Percentiles rank a stretch among this genome's conserved stretches.
These are phyloP conservation scores for Tieghemostelium lacteum DNA, from an alignment of 78 protist genomes.

Conservation along the genomic window DNA sequence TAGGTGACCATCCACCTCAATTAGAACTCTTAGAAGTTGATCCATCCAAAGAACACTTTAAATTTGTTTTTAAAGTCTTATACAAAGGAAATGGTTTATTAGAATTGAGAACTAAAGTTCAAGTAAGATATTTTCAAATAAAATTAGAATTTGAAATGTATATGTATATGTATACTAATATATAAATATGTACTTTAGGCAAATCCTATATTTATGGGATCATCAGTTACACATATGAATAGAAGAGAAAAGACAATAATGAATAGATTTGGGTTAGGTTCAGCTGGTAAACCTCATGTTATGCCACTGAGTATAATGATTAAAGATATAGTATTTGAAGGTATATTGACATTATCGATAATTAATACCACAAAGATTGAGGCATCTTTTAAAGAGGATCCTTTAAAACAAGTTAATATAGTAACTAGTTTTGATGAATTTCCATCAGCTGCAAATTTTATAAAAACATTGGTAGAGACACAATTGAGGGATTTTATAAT, in stretches of 20 bases:
- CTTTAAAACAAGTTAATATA: constrained; percentile 45
- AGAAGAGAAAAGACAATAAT: constrained; percentile 7
- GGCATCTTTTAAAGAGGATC: constrained; percentile 60
- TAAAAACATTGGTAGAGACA: constrained; percentile 33
- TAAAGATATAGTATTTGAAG: constrained; percentile 59
- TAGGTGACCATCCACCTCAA: constrained; percentile 54
- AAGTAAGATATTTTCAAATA: no score
- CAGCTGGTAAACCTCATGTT: constrained; percentile 55
- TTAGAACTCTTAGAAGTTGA: constrained; percentile 44
- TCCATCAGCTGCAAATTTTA: constrained; percentile 62
- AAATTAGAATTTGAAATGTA: no score
- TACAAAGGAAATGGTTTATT: constrained; percentile 53
- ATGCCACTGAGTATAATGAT: constrained; percentile 57
- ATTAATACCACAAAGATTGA: constrained; percentile 42
- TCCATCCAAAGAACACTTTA: constrained; percentile 66
- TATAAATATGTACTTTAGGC: background rate
- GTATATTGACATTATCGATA: constrained; percentile 13
- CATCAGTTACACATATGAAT: background rate
- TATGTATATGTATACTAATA: background rate
- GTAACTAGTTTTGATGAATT: constrained; percentile 60
- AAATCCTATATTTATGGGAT: constrained; percentile 45
- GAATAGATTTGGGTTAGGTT: background rate
- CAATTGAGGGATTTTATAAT: constrained; percentile 56
- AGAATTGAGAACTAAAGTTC: constrained; percentile 66
- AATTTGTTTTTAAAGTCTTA: constrained; percentile 40